Conservation (phyloP, 192 early-diverging fungal genomes). For the Coemansia sp. region DNA sequence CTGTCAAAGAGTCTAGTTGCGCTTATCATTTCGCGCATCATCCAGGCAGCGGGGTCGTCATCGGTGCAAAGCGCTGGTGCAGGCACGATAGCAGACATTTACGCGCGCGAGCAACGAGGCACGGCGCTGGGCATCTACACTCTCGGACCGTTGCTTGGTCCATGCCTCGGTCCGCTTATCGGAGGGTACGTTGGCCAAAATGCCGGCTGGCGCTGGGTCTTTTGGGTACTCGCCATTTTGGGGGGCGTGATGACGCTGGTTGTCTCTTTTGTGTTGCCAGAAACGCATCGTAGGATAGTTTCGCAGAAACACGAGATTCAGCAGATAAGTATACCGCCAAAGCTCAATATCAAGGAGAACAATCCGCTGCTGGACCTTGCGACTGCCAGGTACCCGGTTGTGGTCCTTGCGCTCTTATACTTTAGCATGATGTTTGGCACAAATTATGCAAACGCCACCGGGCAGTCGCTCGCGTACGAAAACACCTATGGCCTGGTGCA, state of each 20-base stretch:
- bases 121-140: constrained; percentile 59
- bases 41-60: constrained; percentile 53
- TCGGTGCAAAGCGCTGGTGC: constrained; percentile 55
- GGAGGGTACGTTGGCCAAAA: constrained; percentile 57
- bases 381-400: constrained; percentile 32
- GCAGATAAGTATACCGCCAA: constrained; percentile 36
- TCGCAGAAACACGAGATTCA: constrained; percentile 27
- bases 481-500: constrained; percentile 44
- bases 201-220: constrained; percentile 45
- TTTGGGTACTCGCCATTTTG: constrained; percentile 46
- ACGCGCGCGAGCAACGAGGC: constrained; percentile 54
- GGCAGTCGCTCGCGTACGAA: constrained; percentile 46
- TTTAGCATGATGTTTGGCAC: constrained; percentile 55
- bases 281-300: constrained; percentile 16
- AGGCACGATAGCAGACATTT: constrained; percentile 19
- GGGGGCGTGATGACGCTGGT: constrained; percentile 52
- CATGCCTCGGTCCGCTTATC: constrained; percentile 19
- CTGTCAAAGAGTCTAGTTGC: constrained; percentile 18
- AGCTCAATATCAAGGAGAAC: constrained; percentile 10
- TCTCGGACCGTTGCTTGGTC: constrained; percentile 55
- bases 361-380: constrained; percentile 12
- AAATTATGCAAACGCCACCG: constrained; percentile 54
- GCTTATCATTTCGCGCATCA: constrained; percentile 50
- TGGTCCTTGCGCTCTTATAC: constrained; percentile 34
- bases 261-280: constrained; percentile 47